These are phyloP conservation scores for Agroathelia rolfsii DNA, from an alignment of 1,284 basidiomycete species.

Conservation along the genomic window DNA sequence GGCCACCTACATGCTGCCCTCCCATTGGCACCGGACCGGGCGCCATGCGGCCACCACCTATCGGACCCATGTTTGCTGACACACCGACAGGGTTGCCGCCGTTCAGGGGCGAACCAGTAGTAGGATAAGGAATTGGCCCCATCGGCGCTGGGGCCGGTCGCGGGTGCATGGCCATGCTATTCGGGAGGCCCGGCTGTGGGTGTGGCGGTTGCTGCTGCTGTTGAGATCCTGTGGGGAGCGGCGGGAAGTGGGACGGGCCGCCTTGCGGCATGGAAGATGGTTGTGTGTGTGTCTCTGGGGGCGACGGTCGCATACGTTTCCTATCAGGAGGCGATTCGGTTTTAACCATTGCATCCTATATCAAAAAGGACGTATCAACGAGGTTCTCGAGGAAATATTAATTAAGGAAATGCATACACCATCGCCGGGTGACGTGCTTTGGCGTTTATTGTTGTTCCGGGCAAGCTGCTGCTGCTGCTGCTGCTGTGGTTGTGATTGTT, in stretches of 20 bases:
- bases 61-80: too few species aligned
- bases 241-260: slow-evolving; percentile 26
- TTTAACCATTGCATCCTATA: slow-evolving; percentile 40
- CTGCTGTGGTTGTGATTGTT: slow-evolving; percentile 18
- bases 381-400: slow-evolving; percentile 7
- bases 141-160: slow-evolving; percentile 20
- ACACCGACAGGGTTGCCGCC: too few species aligned
- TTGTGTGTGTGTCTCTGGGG: too few species aligned
- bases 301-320: slow-evolving; percentile 52
- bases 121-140: too few species aligned
- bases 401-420: slow-evolving; percentile 35
- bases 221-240: slow-evolving; percentile 18
- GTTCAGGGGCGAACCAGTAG: too few species aligned
- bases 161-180: slow-evolving; percentile 23
- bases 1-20: too few species aligned
- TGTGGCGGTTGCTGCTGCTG: slow-evolving; percentile 22
- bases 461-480: slow-evolving; percentile 15
- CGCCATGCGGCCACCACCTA: too few species aligned
- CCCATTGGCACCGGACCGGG: too few species aligned
- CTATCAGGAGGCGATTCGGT: slow-evolving; percentile 58
- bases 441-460: slow-evolving; percentile 38
- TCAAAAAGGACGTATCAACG: too few species aligned
- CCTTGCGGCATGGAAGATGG: too few species aligned
- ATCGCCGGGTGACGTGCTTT: slow-evolving; percentile 59
- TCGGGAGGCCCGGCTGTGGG: slow-evolving; percentile 22